Evolutionary conservation across 2,329 filamentous ascomycete genomes (phyloP), one percentile per base, ranked within the genome.

Genomic region (Hyphodiscus sp.): DNA sequence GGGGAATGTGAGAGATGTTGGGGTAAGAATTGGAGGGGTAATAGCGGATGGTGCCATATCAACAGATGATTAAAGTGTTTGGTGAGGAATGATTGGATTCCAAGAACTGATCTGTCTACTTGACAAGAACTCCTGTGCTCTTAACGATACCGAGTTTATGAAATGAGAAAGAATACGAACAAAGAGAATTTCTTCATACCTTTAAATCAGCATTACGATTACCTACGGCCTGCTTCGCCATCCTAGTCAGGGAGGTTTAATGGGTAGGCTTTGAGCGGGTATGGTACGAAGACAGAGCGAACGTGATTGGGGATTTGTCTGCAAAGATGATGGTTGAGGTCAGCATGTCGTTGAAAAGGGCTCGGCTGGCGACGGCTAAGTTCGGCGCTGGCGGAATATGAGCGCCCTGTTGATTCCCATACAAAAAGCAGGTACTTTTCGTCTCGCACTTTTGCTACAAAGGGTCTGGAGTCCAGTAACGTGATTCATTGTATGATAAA

Each of bases 11-110:
- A 49, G 13, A 41, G 47, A 38, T 8, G 13, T 49, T 19, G 47
- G 18, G 20, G 47, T 49, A 29, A 49, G 47, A 30, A 49, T 41
- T 8, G 56, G 51, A 46, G 59, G 57, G 23, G 54, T 58, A 47
- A 63, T 56, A 15, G 63, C 47, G 9, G 47, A 49, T 18, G 57
- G 57, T 18, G 55, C 53, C 46, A 56, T 58, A 4, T 5, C 16
- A 38, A 38, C 33, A 15, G 13, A 38, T 38, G 4, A n/a, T 38
- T 5, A 15, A n/a, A 38, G 13, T 5, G 20, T 30, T 50, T 10
- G 47, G 15, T 19, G 47, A 20, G 20, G 20, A 49, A 4, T 49
- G 26, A 29, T 20, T 20, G 41, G 20, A 50, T 41, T 41, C 7
- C 23, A 26, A 8, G 8, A 3, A 2, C 19, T 41, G 33, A 38